Percentiles rank a stretch among this genome's conserved stretches.
Conservation (phyloP, 1,284 basidiomycete species). For the Moesziomyces globuligerus region DNA sequence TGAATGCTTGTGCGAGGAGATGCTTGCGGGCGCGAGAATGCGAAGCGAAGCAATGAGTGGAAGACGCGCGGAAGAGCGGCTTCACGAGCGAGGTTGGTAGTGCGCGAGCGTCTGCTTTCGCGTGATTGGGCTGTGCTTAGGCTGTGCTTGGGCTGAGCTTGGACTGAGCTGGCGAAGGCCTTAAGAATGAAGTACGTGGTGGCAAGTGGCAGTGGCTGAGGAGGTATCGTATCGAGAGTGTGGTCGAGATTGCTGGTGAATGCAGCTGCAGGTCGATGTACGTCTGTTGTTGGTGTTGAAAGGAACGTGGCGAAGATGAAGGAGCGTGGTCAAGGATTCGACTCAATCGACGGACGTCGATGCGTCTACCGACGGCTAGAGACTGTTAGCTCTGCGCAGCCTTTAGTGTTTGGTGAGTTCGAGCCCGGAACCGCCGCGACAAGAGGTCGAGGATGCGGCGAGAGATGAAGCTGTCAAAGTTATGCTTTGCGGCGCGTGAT, state of each 20-base stretch:
- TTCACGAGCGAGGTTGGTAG: neutral
- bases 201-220: too few relatives aligned
- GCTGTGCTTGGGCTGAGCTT: too few relatives aligned
- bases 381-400: neutral
- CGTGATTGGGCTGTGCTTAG: too few relatives aligned
- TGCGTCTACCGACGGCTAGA: too few relatives aligned
- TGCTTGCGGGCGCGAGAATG: neutral
- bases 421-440: neutral
- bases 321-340: neutral
- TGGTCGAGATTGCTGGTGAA: neutral
- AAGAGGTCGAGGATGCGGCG: neutral
- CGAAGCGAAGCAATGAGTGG: neutral
- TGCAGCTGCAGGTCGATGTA: too few relatives aligned
- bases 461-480: slow-evolving; percentile 4
- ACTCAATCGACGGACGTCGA: too few relatives aligned
- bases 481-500: slow-evolving; percentile 1
- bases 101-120: too few relatives aligned
- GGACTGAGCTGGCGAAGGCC: too few relatives aligned
- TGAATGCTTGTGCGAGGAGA: too few relatives aligned
- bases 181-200: too few relatives aligned
- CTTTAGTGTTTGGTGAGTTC: neutral
- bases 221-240: neutral
- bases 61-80: neutral
- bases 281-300: neutral
- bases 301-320: neutral